Evolutionary conservation across 768 basidiomycete genomes (phyloP).

Genomic region (Sistotremastrum niveocremeum): DNA sequence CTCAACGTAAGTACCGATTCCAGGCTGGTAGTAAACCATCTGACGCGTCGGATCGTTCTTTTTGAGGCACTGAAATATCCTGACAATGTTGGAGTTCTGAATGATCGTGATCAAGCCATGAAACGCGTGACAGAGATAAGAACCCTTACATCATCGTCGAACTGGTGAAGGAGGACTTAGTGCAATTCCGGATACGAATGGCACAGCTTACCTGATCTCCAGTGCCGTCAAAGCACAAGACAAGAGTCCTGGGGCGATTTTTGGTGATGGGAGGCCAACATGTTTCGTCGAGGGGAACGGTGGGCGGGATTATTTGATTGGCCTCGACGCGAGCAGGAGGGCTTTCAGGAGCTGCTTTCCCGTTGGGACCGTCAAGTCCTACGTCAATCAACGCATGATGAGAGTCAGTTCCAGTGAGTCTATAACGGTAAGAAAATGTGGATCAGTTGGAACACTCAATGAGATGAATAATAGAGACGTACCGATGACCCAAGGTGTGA

Average conservation of each 20-base stretch:
- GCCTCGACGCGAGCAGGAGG: too few species aligned
- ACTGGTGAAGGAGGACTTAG: neutral
- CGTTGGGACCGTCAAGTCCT: too few species aligned
- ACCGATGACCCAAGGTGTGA: too few species aligned
- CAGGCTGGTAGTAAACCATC: conserved; percentile 17
- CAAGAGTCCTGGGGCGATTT: conserved; percentile 14
- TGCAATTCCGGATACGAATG: neutral
- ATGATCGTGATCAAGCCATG: neutral
- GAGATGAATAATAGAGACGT: too few species aligned
- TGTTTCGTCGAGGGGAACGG: too few species aligned
- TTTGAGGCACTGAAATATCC: conserved; percentile 20
- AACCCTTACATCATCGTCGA: conserved; percentile 5
- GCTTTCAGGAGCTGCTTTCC: too few species aligned
- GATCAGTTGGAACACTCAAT: too few species aligned
- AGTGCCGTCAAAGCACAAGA: conserved; percentile 15
- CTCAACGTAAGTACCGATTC: conserved; percentile 3
- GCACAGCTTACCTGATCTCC: conserved; percentile 5
- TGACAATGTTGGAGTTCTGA: conserved; percentile 15
- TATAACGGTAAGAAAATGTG: too few species aligned
- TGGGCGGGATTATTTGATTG: too few species aligned
- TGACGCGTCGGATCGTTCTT: conserved; percentile 17
- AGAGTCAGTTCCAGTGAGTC: too few species aligned
- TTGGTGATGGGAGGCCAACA: too few species aligned
- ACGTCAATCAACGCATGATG: too few species aligned
- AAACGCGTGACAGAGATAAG: neutral